Percentiles rank a stretch among this genome's conserved stretches.
Evolutionary conservation across 208 protist species (phyloP).

Genomic region (Leishmania martiniquensis): DNA sequence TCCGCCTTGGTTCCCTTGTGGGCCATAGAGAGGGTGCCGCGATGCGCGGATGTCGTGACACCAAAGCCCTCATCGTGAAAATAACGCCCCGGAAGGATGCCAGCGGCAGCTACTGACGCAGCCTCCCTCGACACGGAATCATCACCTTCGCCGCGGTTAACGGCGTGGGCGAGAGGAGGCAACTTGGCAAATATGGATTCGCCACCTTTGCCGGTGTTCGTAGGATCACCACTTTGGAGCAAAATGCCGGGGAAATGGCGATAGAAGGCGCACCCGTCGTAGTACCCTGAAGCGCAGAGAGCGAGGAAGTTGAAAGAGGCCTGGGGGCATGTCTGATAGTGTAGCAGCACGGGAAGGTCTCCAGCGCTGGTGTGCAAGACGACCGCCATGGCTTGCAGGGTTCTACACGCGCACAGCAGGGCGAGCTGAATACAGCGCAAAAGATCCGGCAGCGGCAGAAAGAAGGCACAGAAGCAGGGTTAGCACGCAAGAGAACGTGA

Average conservation of each 20-base stretch:
- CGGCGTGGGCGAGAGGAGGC: not conserved
- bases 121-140: constrained; percentile 1
- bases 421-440: not conserved
- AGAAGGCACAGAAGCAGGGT: too few relatives aligned
- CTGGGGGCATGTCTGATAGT: constrained; percentile 75
- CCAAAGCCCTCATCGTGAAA: constrained; percentile 93
- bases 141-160: not conserved
- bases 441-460: not conserved
- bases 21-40: constrained; percentile 96
- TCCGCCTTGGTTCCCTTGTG: constrained; percentile 88
- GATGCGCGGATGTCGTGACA: constrained; percentile 76
- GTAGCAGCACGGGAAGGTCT: constrained; percentile 71
- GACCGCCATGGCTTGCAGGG: constrained; percentile 50
- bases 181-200: constrained; percentile 90
- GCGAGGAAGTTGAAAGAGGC: constrained; percentile 97
- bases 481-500: too few relatives aligned
- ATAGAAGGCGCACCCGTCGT: constrained; percentile 95
- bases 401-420: not conserved
- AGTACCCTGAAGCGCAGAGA: constrained; percentile 94
- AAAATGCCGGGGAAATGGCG: constrained; percentile 93
- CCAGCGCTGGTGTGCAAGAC: constrained; percentile 74
- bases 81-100: constrained; percentile 35
- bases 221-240: constrained; percentile 93
- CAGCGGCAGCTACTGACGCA: constrained; percentile 6
- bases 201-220: constrained; percentile 94